Percentiles rank a stretch among this genome's conserved stretches.
Evolutionary conservation across 1,284 basidiomycete genomes (phyloP).

Genomic region (Earliella scabrosa): DNA sequence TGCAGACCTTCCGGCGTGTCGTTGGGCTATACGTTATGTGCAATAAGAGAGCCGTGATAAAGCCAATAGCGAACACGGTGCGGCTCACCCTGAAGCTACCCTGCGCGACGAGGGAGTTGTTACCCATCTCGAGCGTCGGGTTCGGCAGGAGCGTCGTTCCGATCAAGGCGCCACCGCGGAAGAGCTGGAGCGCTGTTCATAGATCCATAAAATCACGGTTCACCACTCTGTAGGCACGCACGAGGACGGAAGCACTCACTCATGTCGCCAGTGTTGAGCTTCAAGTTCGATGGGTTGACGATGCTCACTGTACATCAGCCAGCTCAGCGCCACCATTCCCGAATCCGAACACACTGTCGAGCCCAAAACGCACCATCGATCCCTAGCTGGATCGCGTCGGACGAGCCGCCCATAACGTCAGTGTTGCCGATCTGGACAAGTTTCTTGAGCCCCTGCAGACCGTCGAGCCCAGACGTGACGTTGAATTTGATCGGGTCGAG

Average conservation of each 20-base stretch:
- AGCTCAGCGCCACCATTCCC: neutral
- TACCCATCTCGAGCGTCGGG: conserved; percentile 59
- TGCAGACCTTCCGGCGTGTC: conserved; percentile 61
- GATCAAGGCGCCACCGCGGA: conserved; percentile 51
- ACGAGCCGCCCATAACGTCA: conserved; percentile 73
- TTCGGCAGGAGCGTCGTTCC: conserved; percentile 67
- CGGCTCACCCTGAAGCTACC: conserved; percentile 56
- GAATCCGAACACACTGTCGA: conserved; percentile 28
- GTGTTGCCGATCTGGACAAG: conserved; percentile 64
- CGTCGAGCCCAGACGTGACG: conserved; percentile 68
- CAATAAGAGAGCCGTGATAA: too few relatives aligned
- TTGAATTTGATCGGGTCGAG: conserved; percentile 80
- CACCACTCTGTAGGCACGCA: neutral
- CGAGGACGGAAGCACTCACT: conserved; percentile 42
- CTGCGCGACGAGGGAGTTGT: conserved; percentile 55
- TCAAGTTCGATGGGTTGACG: conserved; percentile 76
- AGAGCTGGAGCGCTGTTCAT: conserved; percentile 55
- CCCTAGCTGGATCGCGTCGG: conserved; percentile 61
- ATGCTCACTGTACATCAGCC: conserved; percentile 46
- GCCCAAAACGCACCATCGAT: conserved; percentile 53
- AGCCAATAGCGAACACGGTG: conserved; percentile 46
- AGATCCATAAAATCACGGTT: neutral
- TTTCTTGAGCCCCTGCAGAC: conserved; percentile 65
- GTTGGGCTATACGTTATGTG: conserved; percentile 57
- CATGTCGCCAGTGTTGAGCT: conserved; percentile 62